These are phyloP conservation scores for Murraya paniculata DNA, from an alignment of 345 rosid genomes.

Conservation along the genomic window DNA sequence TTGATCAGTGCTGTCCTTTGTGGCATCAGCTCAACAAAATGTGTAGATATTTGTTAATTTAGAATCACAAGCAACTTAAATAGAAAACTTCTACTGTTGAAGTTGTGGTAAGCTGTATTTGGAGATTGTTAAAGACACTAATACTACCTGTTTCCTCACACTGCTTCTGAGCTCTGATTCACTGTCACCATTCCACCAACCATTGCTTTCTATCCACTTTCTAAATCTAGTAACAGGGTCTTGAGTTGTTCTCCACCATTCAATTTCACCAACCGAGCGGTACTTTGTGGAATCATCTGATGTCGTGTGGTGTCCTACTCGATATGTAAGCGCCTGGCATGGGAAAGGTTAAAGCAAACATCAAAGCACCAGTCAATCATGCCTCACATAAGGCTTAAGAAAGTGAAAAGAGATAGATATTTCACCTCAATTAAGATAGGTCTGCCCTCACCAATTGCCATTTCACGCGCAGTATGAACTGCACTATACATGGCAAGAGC, in stretches of 20 bases:
- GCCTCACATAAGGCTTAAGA: background rate
- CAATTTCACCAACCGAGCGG: slow-evolving; percentile 68
- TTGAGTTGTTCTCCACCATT: slow-evolving; percentile 58
- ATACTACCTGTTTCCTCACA: slow-evolving; percentile 64
- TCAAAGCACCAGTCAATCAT: background rate
- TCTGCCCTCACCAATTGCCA: slow-evolving; percentile 65
- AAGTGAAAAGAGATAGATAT: background rate
- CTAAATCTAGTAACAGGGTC: slow-evolving; percentile 66
- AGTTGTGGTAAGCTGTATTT: background rate
- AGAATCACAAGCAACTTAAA: background rate
- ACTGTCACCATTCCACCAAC: slow-evolving; percentile 70
- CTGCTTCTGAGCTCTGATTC: slow-evolving; percentile 63
- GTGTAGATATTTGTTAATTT: background rate
- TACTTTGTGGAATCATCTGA: slow-evolving; percentile 95
- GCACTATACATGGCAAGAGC: slow-evolving; percentile 85
- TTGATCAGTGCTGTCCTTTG: background rate
- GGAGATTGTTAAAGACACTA: background rate
- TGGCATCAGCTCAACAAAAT: background rate
- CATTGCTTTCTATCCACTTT: slow-evolving; percentile 68
- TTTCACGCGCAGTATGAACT: slow-evolving; percentile 66
- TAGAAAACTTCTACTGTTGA: background rate
- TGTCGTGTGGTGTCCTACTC: slow-evolving; percentile 89
- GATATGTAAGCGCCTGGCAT: slow-evolving; percentile 77
- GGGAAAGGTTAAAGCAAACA: background rate
- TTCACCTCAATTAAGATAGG: slow-evolving; percentile 84